Evolutionary conservation across 805 yeast genomes (phyloP).

Genomic region (Metschnikowia orientalis): DNA sequence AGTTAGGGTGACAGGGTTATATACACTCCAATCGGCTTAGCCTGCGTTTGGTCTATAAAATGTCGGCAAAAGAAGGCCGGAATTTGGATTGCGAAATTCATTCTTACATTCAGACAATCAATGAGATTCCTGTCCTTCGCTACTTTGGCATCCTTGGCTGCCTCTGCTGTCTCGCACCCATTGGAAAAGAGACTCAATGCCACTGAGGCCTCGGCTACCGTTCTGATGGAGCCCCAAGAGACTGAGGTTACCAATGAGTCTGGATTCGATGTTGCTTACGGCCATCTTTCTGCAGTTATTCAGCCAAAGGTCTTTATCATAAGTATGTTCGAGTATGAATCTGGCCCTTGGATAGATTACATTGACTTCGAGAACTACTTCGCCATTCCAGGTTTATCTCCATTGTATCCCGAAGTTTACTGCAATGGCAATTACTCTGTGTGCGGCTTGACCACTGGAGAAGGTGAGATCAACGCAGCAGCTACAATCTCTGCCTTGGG

Average conservation of each 20-base stretch:
- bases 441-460: slow-evolving; percentile 66
- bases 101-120: no score
- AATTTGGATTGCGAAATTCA: no score
- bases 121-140: slow-evolving; percentile 20
- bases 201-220: slow-evolving; percentile 11
- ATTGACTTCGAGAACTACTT: slow-evolving; percentile 49
- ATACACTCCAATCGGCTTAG: no score
- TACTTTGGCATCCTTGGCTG: slow-evolving; percentile 15
- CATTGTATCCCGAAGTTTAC: slow-evolving; percentile 52
- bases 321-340: slow-evolving; percentile 52
- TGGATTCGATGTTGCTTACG: slow-evolving; percentile 23
- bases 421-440: slow-evolving; percentile 50
- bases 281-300: slow-evolving; percentile 31
- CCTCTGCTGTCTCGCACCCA: slow-evolving; percentile 17
- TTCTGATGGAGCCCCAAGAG: neutral
- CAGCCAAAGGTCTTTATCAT: slow-evolving; percentile 54
- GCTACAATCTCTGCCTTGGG: slow-evolving; percentile 51
- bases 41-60: no score
- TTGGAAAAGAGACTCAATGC: slow-evolving; percentile 13
- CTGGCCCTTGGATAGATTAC: slow-evolving; percentile 48
- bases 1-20: no score
- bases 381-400: slow-evolving; percentile 63
- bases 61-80: no score
- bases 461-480: slow-evolving; percentile 67
- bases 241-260: slow-evolving; percentile 12